Base-by-base conservation (phyloP, 768 basidiomycete species). In the Pisolithus sp. region DNA sequence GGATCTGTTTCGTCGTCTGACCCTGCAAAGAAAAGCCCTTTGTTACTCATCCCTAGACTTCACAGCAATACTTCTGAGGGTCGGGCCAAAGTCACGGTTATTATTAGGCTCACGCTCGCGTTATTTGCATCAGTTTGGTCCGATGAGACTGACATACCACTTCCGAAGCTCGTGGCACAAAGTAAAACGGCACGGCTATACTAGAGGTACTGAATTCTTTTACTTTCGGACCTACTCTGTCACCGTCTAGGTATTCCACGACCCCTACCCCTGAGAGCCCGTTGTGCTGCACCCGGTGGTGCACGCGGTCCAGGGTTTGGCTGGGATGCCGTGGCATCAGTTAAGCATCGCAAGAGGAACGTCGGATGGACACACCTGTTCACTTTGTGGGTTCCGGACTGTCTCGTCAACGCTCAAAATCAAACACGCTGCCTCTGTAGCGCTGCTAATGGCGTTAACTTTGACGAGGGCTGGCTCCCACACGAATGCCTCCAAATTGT, bases 391-490 rank as follows among this genome's bases (percentile, higher is more conserved):
- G 65, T 93, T 95, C 57, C 89, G 78, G 26, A 98, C 93, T 5
- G 96, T 99, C 76, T 99, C 96, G 62, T 99, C 96, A 3, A 99
- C 90, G 57, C 90, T 93, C 52, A 99, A 72, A 59, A 98, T 92
- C 67, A 99, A 69, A 70, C 90, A 97, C 10, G 96, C 95, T 9
- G 96, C 96, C 70, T 99, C 96, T 9, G 90, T 78, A 5, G 96
- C 96, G 63, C 94, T 95, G 68, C 83, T 86, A 62, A 99, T 85
- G 21, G 96, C 96, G 63, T 99, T 99, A 43, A 84, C 71, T 73
- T 98, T 99, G 62, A 98, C 90, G 53, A 98, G 75, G 56, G 87
- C 87, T 15, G 96, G 95, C 66, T 98, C 96, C 95, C 96, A 98
- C 7, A 99, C 95, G 63, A 98, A 99, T 42, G 90, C 88, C 48